Evolutionary conservation across 306 rosid genomes (phyloP).

Genomic region (Purshia tridentata): DNA sequence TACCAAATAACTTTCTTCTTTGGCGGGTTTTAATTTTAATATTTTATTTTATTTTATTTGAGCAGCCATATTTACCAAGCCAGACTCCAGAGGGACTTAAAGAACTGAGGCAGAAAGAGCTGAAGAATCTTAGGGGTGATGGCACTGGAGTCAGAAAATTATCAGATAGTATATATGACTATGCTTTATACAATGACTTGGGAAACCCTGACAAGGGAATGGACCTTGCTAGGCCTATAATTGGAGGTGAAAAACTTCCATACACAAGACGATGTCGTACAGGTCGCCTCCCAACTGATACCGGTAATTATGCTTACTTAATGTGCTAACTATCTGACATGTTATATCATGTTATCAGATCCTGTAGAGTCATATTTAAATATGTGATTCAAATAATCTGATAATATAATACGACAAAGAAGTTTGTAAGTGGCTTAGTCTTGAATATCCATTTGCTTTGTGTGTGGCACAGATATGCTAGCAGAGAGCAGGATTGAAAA

Average conservation of each 20-base stretch:
- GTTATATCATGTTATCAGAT: not conserved
- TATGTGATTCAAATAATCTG: too few species aligned
- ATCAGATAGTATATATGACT: conserved; percentile 73
- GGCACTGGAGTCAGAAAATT: conserved; percentile 69
- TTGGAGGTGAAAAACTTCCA: conserved; percentile 66
- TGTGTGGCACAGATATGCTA: conserved; percentile 42
- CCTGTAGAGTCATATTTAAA: too few species aligned
- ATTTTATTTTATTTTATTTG: conserved; percentile 25
- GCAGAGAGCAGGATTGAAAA: conserved; percentile 87
- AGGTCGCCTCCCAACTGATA: conserved; percentile 66
- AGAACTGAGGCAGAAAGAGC: conserved; percentile 67
- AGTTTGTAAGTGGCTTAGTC: too few species aligned
- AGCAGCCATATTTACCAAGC: conserved; percentile 79
- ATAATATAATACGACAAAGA: too few species aligned
- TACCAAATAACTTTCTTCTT: not conserved
- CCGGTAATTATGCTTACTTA: conserved; percentile 36
- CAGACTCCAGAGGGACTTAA: conserved; percentile 83
- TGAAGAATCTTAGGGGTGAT: conserved; percentile 66
- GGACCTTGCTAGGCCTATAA: conserved; percentile 62
- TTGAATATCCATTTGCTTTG: not conserved
- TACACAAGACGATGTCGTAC: conserved; percentile 96
- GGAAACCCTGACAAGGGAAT: conserved; percentile 83
- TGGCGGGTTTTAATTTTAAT: not conserved
- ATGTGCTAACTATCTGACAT: not conserved
- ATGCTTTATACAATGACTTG: conserved; percentile 76